Conservation (phyloP, 345 rosid species). For the Arabidopsis thaliana region DNA sequence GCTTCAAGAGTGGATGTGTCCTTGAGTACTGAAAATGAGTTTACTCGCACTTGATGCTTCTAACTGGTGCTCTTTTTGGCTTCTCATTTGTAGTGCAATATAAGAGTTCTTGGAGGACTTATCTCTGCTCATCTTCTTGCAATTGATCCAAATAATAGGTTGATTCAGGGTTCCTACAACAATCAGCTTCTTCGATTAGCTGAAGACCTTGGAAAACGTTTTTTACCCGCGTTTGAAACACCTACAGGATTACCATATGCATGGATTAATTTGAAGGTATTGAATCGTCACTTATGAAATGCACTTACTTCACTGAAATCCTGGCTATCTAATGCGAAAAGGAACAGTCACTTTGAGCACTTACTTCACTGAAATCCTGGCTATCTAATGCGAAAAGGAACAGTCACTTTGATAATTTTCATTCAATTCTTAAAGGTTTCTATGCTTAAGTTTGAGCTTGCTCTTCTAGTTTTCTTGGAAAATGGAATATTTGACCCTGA, state of each 20-base stretch:
- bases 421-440: neutral
- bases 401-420: neutral
- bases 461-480: slow-evolving; percentile 50
- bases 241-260: slow-evolving; percentile 94
- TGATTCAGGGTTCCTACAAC: slow-evolving; percentile 74
- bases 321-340: neutral
- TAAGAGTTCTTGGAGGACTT: slow-evolving; percentile 99
- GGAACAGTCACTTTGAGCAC: too few relatives aligned
- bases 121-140: slow-evolving; percentile 99
- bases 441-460: slow-evolving; percentile 33
- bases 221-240: slow-evolving; percentile 84
- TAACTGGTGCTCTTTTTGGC: slow-evolving; percentile 43
- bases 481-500: slow-evolving; percentile 57
- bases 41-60: slow-evolving; percentile 29
- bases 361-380: slow-evolving; percentile 1
- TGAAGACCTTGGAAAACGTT: slow-evolving; percentile 87
- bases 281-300: neutral
- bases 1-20: slow-evolving; percentile 1
- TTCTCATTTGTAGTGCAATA: slow-evolving; percentile 81
- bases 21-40: slow-evolving; percentile 1
- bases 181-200: slow-evolving; percentile 81
- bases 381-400: slow-evolving; percentile 7
- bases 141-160: slow-evolving; percentile 73
- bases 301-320: slow-evolving; percentile 10
- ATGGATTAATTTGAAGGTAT: slow-evolving; percentile 96